phyloP scores from a whole-genome alignment of 2,329 filamentous ascomycete species.

The Claviceps pazoutovae region DNA sequence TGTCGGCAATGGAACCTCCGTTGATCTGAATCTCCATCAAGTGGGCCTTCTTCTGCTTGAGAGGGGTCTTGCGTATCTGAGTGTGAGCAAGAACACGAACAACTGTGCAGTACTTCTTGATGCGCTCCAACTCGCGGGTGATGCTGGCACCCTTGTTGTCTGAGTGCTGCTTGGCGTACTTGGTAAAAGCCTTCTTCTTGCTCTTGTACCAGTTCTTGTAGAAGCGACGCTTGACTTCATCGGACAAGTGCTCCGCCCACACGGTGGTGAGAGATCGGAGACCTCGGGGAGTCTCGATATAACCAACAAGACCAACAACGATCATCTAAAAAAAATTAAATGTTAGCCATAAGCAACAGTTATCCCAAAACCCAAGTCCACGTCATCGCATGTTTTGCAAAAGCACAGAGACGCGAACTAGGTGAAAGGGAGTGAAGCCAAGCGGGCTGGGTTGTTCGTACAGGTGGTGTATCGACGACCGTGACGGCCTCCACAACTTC shows the following conservation, averaged over 20 bases:
- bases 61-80: slow-evolving; percentile 95
- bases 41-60: slow-evolving; percentile 99
- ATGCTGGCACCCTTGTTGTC: slow-evolving; percentile 82
- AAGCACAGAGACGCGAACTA: background rate
- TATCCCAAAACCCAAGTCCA: background rate
- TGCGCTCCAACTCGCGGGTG: slow-evolving; percentile 96
- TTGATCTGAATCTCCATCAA: slow-evolving; percentile 99
- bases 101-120: slow-evolving; percentile 99
- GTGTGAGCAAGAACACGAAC: slow-evolving; percentile 98
- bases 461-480: slow-evolving; percentile 86
- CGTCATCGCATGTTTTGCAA: background rate
- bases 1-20: slow-evolving; percentile 88
- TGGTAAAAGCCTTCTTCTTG: slow-evolving; percentile 99
- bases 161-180: slow-evolving; percentile 99
- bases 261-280: slow-evolving; percentile 98
- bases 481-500: slow-evolving; percentile 82
- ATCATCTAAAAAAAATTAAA: slow-evolving; percentile 68
- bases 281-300: slow-evolving; percentile 99
- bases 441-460: slow-evolving; percentile 78
- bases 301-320: slow-evolving; percentile 98
- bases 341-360: slow-evolving; percentile 53
- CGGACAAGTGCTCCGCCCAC: slow-evolving; percentile 98
- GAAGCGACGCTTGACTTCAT: slow-evolving; percentile 98
- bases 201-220: slow-evolving; percentile 99
- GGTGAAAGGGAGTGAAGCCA: slow-evolving; percentile 39